A percentile compares a stretch with the other conserved stretches of the same genome.
Conservation (phyloP, 495 filamentous ascomycete species). For the Tuber calosporum region DNA sequence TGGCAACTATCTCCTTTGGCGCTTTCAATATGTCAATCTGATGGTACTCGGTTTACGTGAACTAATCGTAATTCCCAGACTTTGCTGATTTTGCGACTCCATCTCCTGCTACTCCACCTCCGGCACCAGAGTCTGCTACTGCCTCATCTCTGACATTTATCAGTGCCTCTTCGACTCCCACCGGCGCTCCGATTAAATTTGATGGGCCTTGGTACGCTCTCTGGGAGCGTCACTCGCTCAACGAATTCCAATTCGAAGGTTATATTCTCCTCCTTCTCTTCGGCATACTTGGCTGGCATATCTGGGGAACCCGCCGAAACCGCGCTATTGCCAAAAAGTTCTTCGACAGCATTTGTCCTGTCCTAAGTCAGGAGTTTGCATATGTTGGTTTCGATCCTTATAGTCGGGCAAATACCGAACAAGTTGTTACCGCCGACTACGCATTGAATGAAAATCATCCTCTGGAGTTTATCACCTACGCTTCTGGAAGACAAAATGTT, state of each 20-base stretch:
- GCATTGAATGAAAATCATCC: slow-evolving; percentile 74
- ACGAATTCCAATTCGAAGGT: slow-evolving; percentile 81
- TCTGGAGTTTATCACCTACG: slow-evolving; percentile 79
- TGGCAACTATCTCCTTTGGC: slow-evolving; percentile 6
- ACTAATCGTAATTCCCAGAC: slow-evolving; percentile 41
- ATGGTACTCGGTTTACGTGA: neutral
- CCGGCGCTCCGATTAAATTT: slow-evolving; percentile 4
- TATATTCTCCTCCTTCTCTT: slow-evolving; percentile 68
- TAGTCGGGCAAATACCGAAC: slow-evolving; percentile 37
- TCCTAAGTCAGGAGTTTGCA: slow-evolving; percentile 74
- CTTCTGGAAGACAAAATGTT: slow-evolving; percentile 87
- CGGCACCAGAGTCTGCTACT: slow-evolving; percentile 42
- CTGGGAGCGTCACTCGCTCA: slow-evolving; percentile 73
- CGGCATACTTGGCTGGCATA: slow-evolving; percentile 66
- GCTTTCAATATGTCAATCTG: slow-evolving; percentile 23
- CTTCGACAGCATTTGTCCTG: slow-evolving; percentile 63
- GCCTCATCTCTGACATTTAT: slow-evolving; percentile 50
- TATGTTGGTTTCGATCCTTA: slow-evolving; percentile 68
- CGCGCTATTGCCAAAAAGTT: slow-evolving; percentile 70
- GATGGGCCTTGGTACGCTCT: slow-evolving; percentile 79
- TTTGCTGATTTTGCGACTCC: slow-evolving; percentile 49
- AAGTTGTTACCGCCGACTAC: slow-evolving; percentile 47
- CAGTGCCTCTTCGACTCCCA: slow-evolving; percentile 57
- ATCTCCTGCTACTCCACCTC: slow-evolving; percentile 36
- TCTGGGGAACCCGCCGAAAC: slow-evolving; percentile 78